These are phyloP conservation scores for Rhodamnia rubescens DNA, from an alignment of 345 rosid species.

Conservation along the genomic window DNA sequence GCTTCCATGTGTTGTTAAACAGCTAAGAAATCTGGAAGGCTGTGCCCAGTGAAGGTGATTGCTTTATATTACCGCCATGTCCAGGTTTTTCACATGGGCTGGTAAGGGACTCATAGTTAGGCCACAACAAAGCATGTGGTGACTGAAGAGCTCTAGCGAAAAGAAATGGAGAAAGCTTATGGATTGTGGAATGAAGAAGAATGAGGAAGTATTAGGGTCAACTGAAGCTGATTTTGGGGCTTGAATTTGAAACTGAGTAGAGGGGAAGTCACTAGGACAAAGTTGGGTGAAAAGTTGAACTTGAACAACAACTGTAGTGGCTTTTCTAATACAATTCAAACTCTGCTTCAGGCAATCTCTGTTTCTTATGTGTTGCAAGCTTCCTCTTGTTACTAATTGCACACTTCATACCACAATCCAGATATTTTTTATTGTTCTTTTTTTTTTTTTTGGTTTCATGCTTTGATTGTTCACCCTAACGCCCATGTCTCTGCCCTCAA, in stretches of 20 bases:
- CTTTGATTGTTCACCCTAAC: not conserved
- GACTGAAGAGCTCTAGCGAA: not conserved
- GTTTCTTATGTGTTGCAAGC: not conserved
- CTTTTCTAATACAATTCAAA: not conserved
- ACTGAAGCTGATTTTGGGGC: not conserved
- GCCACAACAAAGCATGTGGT: not conserved
- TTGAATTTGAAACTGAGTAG: not conserved
- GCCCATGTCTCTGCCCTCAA: not conserved
- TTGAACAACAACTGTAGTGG: not conserved
- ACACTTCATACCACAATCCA: not conserved
- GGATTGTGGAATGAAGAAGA: not conserved
- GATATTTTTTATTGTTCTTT: not conserved
- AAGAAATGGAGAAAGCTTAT: not conserved
- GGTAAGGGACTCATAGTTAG: not conserved
- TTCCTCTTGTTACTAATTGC: not conserved
- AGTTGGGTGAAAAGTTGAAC: not conserved
- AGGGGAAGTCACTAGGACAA: not conserved
- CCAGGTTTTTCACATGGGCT: not conserved
- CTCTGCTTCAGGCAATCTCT: not conserved
- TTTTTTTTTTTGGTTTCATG: not conserved
- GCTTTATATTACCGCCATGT: not conserved
- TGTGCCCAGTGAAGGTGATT: not conserved
- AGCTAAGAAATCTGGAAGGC: not conserved
- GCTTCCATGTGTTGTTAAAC: not conserved
- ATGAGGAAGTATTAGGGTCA: not conserved